These are phyloP conservation scores for Flaveria brownii DNA, from an alignment of 129 eudicot genomes.

Conservation along the genomic window DNA sequence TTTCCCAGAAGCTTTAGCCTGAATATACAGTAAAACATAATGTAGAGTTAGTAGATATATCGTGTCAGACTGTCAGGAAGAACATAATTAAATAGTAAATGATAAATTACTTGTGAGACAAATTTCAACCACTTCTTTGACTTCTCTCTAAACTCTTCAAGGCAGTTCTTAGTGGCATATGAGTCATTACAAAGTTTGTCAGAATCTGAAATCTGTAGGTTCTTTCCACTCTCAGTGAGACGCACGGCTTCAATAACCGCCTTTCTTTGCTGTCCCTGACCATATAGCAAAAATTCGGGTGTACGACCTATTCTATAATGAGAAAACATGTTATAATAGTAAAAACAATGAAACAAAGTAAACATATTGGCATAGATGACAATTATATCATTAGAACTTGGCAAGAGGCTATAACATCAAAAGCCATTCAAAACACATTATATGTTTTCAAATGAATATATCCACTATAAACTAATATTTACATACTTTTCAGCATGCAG, in stretches of 20 bases:
- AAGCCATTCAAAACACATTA: background rate
- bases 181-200: slow-evolving; percentile 46
- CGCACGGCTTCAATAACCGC: slow-evolving; percentile 94
- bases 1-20: slow-evolving; percentile 98
- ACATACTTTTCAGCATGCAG: slow-evolving; percentile 91
- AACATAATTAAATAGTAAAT: background rate
- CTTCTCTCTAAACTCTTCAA: slow-evolving; percentile 68
- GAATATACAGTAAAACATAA: slow-evolving; percentile 24
- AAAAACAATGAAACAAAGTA: background rate
- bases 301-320: slow-evolving; percentile 76
- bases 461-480: background rate
- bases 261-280: slow-evolving; percentile 97
- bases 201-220: slow-evolving; percentile 29
- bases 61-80: background rate
- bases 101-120: slow-evolving; percentile 65
- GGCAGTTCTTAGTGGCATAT: slow-evolving; percentile 41
- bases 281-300: slow-evolving; percentile 76
- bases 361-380: slow-evolving; percentile 17
- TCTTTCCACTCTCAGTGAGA: slow-evolving; percentile 58
- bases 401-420: slow-evolving; percentile 8
- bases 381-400: background rate
- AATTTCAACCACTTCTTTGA: slow-evolving; percentile 93
- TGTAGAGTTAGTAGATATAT: slow-evolving; percentile 15
- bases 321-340: slow-evolving; percentile 16
- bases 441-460: background rate